phyloP scores from a whole-genome alignment of 1,284 basidiomycete genomes.

The Pholiota adiposa region DNA sequence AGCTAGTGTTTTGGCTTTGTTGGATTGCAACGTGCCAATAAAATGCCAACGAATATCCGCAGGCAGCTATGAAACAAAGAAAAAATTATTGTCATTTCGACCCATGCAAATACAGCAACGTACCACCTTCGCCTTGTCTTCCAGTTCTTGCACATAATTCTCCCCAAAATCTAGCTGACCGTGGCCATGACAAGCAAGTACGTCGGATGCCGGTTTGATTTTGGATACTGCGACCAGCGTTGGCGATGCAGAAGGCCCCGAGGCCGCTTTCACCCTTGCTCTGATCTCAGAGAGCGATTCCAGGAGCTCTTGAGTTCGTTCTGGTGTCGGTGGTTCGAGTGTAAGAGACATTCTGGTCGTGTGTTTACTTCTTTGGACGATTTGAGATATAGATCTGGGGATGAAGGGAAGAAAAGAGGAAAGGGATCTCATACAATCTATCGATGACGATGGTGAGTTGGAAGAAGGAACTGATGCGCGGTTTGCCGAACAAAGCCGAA shows the following conservation, averaged over 20 bases:
- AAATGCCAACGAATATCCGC: constrained; percentile 94
- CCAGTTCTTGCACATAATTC: constrained; percentile 96
- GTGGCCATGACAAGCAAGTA: constrained; percentile 79
- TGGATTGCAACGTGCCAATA: constrained; percentile 93
- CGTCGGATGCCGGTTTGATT: constrained; percentile 88
- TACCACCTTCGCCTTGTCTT: constrained; percentile 85
- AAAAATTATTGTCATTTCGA: neutral
- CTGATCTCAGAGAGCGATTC: constrained; percentile 56
- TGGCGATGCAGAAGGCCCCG: constrained; percentile 28
- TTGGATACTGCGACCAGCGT: constrained; percentile 92
- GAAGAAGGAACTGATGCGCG: neutral
- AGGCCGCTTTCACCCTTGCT: constrained; percentile 47
- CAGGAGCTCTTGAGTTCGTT: constrained; percentile 49
- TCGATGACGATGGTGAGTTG: neutral
- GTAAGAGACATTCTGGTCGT: constrained; percentile 14
- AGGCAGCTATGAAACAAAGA: constrained; percentile 61
- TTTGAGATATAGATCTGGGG: neutral
- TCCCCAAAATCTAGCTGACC: constrained; percentile 95
- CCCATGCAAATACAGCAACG: constrained; percentile 33
- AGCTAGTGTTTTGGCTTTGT: constrained; percentile 93
- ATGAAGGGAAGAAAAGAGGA: neutral
- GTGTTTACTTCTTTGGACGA: neutral
- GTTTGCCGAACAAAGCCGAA: neutral
- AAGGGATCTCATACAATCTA: constrained; percentile 2
- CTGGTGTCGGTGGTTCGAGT: constrained; percentile 21